Base-by-base conservation (phyloP, 1,284 basidiomycete genomes). In the Ustilago sp. region DNA sequence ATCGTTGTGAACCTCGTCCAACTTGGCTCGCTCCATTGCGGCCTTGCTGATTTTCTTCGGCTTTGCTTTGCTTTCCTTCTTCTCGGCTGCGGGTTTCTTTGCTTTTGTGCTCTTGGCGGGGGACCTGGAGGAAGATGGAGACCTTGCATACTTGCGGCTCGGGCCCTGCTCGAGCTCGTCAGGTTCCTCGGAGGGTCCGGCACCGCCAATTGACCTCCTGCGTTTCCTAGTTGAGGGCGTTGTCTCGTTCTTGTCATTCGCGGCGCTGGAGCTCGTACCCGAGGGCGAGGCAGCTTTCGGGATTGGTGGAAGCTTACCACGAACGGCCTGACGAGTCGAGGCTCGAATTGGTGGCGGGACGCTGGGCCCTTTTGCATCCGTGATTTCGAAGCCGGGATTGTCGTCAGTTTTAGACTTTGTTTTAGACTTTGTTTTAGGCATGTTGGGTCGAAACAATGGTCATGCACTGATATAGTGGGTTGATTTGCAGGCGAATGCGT, bases 161-260 rank as follows among this genome's bases (percentile, higher is more conserved):
- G 73, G 52, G 4, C 64, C 67, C 56, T 67, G 64, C 36, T 63
- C 73, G 32, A 69, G 67, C 67, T 74, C 72, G 31, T 74, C 67
- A 8, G 35, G 45, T 36, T 74, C 67, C 7, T 50, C 50, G 2
- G 15, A 9, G 11, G 53, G 62, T 12, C 54, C 36, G 9, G 59
- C 50, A 8, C 28, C 19, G 43, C 68, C 55, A 31, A 31, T 48
- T 8, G 69, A 54, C 23, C 57, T 39, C 23, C 52, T 67, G 11
- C 65, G 57, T 39, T 68, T 73, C 47, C 8, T 15, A 38, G 36
- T 53, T 13, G 48, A 34, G n/a, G 28, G 28, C 5, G 51, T 53
- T 19, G 32, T 36, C 34, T n/a, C 31, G 17, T 32, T 9, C 51
- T 35, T 15, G 34, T 35, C 34, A 19, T 36, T 36, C 9, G 35